Evolutionary conservation across 495 filamentous ascomycete genomes (phyloP).

Genomic region (Hamigera avellanea): DNA sequence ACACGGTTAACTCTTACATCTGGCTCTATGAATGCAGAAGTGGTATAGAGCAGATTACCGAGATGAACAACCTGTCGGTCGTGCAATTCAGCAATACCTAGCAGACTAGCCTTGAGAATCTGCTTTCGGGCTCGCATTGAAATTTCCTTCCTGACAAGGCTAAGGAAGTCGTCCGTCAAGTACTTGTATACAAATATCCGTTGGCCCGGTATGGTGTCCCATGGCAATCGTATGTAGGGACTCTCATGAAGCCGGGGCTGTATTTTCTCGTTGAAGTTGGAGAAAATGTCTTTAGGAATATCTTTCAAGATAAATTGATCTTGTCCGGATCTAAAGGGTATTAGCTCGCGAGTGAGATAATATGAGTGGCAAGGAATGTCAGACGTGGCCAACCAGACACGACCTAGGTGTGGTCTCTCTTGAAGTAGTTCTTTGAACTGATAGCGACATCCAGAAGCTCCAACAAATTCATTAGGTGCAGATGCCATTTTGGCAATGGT

Average conservation of each 20-base stretch:
- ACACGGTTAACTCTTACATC: constrained; percentile 5
- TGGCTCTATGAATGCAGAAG: neutral
- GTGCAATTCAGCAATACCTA: constrained; percentile 33
- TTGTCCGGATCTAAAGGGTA: constrained; percentile 11
- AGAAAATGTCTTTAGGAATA: constrained; percentile 14
- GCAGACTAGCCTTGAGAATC: constrained; percentile 28
- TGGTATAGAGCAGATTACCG: constrained; percentile 12
- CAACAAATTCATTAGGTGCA: constrained; percentile 7
- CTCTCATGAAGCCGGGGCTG: constrained; percentile 18
- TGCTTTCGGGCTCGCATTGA: constrained; percentile 24
- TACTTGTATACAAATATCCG: constrained; percentile 33
- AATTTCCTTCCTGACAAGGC: constrained; percentile 24
- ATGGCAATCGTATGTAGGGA: constrained; percentile 20
- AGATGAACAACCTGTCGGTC: constrained; percentile 32
- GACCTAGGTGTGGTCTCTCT: constrained; percentile 13
- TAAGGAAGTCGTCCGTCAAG: constrained; percentile 27
- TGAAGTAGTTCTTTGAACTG: constrained; percentile 13
- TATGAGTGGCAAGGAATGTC: constrained; percentile 1
- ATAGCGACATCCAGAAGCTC: constrained; percentile 11
- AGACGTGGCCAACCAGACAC: constrained; percentile 18
- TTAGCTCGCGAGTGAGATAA: neutral
- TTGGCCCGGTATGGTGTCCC: constrained; percentile 28
- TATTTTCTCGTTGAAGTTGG: constrained; percentile 15
- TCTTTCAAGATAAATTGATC: constrained; percentile 20
- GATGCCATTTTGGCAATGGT: constrained; percentile 6